Percentiles rank a stretch among this genome's conserved stretches.
These are phyloP conservation scores for Phytopythium cucurbitacearum DNA, from an alignment of 352 stramenopile genomes.

Conservation along the genomic window DNA sequence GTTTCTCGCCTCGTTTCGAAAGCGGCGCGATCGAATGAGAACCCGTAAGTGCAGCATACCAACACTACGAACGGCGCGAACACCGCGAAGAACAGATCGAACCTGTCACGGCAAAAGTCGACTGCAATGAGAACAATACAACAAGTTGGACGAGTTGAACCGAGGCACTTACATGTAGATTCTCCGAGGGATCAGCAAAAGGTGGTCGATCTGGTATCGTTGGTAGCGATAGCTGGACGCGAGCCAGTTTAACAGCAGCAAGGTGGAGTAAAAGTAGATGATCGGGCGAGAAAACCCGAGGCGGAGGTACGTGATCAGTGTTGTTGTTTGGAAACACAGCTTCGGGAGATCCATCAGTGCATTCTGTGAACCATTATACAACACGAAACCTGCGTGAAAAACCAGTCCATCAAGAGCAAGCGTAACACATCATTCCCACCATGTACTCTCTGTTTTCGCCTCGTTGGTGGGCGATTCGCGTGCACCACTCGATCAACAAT, in stretches of 20 bases:
- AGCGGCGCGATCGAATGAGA: conserved; percentile 30
- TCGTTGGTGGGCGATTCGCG: background rate
- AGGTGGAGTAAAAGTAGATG: conserved; percentile 28
- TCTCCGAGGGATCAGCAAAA: conserved; percentile 21
- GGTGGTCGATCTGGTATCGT: conserved; percentile 23
- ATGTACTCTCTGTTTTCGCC: conserved; percentile 3
- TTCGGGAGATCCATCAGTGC: conserved; percentile 40
- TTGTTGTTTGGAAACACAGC: conserved; percentile 42
- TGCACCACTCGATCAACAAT: background rate
- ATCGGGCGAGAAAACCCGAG: conserved; percentile 37
- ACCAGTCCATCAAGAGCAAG: background rate
- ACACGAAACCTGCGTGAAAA: conserved; percentile 1
- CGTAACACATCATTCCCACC: background rate
- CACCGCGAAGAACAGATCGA: conserved; percentile 61
- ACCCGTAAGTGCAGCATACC: conserved; percentile 33
- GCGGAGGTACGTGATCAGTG: conserved; percentile 34
- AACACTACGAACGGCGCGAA: conserved; percentile 43
- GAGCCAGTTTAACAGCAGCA: conserved; percentile 41
- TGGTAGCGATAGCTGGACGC: conserved; percentile 45
- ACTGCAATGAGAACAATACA: background rate
- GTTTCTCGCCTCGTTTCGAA: conserved; percentile 29
- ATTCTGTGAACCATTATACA: conserved; percentile 19
- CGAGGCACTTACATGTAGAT: conserved; percentile 29
- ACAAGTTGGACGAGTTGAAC: background rate
- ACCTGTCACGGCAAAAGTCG: conserved; percentile 14